A percentile compares a stretch with the other conserved stretches of the same genome.
These are phyloP conservation scores for Coemansia sp. DNA, from an alignment of 192 early-diverging fungal species.

Conservation along the genomic window DNA sequence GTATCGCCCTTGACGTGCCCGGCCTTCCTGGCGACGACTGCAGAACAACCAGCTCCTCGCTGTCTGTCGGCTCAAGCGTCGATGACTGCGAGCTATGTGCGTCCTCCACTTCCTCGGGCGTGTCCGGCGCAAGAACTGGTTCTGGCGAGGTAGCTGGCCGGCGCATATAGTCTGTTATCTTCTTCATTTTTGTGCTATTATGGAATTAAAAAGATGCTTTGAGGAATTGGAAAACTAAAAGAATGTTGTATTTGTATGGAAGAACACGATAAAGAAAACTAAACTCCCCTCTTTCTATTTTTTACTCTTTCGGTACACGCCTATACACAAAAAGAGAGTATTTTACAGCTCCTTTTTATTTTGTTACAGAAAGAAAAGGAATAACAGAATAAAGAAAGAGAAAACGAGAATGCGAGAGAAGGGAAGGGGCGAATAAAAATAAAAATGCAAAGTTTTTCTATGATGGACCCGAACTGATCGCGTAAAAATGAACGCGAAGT, in stretches of 20 bases:
- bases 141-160: constrained; percentile 8
- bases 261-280: no score
- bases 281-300: no score
- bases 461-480: no score
- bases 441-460: no score
- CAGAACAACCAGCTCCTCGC: constrained; percentile 38
- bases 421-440: no score
- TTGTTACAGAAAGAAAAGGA: no score
- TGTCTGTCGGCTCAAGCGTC: constrained; percentile 20
- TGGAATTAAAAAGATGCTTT: not conserved
- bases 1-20: constrained; percentile 27
- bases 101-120: constrained; percentile 18
- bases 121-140: constrained; percentile 25
- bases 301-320: no score
- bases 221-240: constrained; percentile 1
- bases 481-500: no score
- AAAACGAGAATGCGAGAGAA: no score
- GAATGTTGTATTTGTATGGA: not conserved
- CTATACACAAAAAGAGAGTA: no score
- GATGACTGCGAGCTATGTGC: constrained; percentile 35
- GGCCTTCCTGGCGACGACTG: constrained; percentile 51
- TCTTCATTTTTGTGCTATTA: constrained; percentile 1
- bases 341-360: no score
- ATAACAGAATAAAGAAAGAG: no score
- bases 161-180: constrained; percentile 20